Evolutionary conservation across 148 eudicot genomes (phyloP).

Genomic region (Camellia lanceoleosa): DNA sequence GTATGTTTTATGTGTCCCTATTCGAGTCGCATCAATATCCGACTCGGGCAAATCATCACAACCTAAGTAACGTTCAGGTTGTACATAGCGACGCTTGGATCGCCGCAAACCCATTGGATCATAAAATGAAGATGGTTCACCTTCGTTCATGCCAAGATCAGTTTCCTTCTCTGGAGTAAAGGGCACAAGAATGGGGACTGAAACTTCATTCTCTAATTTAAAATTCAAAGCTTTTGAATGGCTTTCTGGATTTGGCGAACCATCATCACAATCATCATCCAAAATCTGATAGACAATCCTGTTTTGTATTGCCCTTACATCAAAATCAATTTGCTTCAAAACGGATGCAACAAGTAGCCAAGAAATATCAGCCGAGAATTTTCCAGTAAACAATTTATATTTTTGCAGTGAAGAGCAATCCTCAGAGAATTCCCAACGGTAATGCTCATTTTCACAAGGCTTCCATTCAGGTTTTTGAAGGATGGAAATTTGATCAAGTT

Average conservation of each 20-base stretch:
- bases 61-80: constrained; percentile 81
- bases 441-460: too few relatives aligned
- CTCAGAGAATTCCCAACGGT: too few relatives aligned
- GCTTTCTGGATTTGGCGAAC: constrained; percentile 24
- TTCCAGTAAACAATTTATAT: too few relatives aligned
- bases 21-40: constrained; percentile 53
- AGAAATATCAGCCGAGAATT: too few relatives aligned
- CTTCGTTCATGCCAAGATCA: constrained; percentile 26
- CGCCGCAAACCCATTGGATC: constrained; percentile 61
- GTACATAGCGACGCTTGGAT: constrained; percentile 71
- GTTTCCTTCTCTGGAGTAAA: constrained; percentile 32
- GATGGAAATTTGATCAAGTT: too few relatives aligned
- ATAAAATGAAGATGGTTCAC: constrained; percentile 21
- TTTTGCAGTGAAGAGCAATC: too few relatives aligned
- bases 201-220: constrained; percentile 48
- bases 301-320: constrained; percentile 51
- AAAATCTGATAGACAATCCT: constrained; percentile 68
- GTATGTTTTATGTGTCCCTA: constrained; percentile 51
- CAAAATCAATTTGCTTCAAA: constrained; percentile 55
- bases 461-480: too few relatives aligned
- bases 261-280: constrained; percentile 36
- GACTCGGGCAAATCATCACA: constrained; percentile 46
- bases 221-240: constrained; percentile 56
- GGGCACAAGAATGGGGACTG: constrained; percentile 47
- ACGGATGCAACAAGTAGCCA: constrained; percentile 36